Evolutionary conservation across 2,329 filamentous ascomycete species (phyloP), one percentile per base, ranked within the genome.

Genomic region (Cryphonectria naterciae): DNA sequence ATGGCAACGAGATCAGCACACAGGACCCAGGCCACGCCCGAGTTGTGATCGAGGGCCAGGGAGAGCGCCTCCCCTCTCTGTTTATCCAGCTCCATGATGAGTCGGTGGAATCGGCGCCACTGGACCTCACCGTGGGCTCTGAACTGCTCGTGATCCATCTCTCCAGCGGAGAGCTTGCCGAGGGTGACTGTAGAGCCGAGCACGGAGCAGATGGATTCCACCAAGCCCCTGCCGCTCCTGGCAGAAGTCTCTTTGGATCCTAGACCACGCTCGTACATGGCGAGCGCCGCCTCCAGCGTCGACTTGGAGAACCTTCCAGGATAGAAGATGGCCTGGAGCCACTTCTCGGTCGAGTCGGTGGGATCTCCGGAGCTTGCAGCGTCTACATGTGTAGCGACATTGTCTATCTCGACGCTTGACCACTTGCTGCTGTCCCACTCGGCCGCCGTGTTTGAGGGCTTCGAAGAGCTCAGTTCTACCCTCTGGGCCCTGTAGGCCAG

Each of bases 101-200:
- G 86, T 43, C 94, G 90, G 83, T 94, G 97, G 80, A 97, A 97
- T 66, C 93, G 89, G 73, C 92, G 90, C 96, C 96, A 99, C 79
- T 97, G 94, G 15, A 88, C 86, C 77, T 96, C 92, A 68, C 92
- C 90, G 43, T 93, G 90, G 46, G 85, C 83, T 70, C 92, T 88
- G 78, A 95, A 96, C 70, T 91, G 87, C 35, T 92, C 89, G 75
- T 93, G 93, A 76, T 97, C 92, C 80, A 93, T 89, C 39, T 87
- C 87, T 19, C 89, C 89, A 19, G 89, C 86, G 13, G 88, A 83
- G 41, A 83, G 85, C 68, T 89, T 89, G 61, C 88, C 86, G 49
- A 95, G 82, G 0, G 88, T 85, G 19, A 93, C 89, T 15, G 92
- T 92, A 8, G 89, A 87, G 22, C 90, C 89, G 49, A 97, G 85